These are phyloP conservation scores for Agastache rugosa DNA, from an alignment of 257 asterid genomes.

Conservation along the genomic window DNA sequence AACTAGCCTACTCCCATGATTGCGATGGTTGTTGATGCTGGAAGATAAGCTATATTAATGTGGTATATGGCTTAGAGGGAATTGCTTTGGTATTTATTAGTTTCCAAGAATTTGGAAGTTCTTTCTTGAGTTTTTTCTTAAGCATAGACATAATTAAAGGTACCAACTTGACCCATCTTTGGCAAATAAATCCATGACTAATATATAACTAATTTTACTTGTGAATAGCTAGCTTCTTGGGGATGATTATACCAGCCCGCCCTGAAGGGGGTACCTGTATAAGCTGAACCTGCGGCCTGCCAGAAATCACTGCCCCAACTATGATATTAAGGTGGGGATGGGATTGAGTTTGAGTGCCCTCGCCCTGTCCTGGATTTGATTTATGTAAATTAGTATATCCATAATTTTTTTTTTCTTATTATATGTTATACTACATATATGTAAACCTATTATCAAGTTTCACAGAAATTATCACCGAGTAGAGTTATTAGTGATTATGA, in stretches of 20 bases:
- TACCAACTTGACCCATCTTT: conserved; percentile 3
- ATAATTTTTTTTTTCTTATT: not conserved
- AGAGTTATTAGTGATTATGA: not conserved
- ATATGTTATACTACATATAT: not conserved
- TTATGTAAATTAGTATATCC: not conserved
- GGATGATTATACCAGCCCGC: not conserved
- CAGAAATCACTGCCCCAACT: not conserved
- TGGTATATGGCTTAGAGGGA: not conserved
- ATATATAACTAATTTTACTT: too few species aligned
- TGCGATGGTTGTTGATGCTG: conserved; percentile 6
- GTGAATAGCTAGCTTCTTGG: not conserved
- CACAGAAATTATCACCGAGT: not conserved
- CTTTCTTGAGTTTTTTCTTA: not conserved
- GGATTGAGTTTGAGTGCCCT: not conserved
- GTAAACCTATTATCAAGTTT: not conserved
- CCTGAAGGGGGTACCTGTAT: not conserved
- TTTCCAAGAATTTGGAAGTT: conserved; percentile 2
- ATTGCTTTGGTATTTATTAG: not conserved
- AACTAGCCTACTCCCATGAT: not conserved
- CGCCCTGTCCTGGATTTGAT: not conserved
- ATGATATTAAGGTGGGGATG: not conserved
- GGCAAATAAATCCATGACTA: not conserved
- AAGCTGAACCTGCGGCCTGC: not conserved
- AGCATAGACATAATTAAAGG: not conserved
- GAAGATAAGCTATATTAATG: not conserved